A percentile compares a stretch with the other conserved stretches of the same genome.
phyloP scores from a whole-genome alignment of 2,329 filamentous ascomycete species.

The Ascochyta fabae region DNA sequence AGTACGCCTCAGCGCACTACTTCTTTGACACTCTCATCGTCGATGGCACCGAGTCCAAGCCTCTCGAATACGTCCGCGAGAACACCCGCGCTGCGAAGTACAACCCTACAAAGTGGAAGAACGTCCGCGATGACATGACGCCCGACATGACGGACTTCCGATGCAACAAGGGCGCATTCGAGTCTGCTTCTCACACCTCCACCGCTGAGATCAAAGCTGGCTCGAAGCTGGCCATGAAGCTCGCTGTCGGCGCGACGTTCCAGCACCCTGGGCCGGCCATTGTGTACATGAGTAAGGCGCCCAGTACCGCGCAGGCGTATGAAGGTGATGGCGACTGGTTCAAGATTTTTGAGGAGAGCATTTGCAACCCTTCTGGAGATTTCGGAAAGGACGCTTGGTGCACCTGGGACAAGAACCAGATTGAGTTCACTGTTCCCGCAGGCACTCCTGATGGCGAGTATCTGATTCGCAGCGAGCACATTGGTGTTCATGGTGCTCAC shows the following conservation, averaged over 20 bases:
- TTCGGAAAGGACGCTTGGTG: conserved; percentile 23
- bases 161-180: conserved; percentile 35
- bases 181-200: conserved; percentile 16
- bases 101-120: conserved; percentile 35
- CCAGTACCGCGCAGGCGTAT: conserved; percentile 23
- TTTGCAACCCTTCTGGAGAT: conserved; percentile 18
- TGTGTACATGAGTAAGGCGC: conserved; percentile 38
- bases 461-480: conserved; percentile 53
- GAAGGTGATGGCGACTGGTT: conserved; percentile 38
- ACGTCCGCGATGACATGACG: conserved; percentile 29
- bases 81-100: conserved; percentile 30
- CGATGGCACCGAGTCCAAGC: conserved; percentile 24
- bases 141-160: conserved; percentile 32
- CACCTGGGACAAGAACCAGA: conserved; percentile 25
- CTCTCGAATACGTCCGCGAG: conserved; percentile 33
- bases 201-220: conserved; percentile 26
- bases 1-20: conserved; percentile 33
- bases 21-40: conserved; percentile 30
- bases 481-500: conserved; percentile 50
- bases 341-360: conserved; percentile 30
- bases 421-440: conserved; percentile 45
- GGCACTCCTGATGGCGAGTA: conserved; percentile 51
- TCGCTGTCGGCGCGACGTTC: conserved; percentile 27
- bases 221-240: conserved; percentile 23
- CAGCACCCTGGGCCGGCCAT: conserved; percentile 28